A percentile compares a stretch with the other conserved stretches of the same genome.
These are phyloP conservation scores for Collybia sp. DNA, from an alignment of 768 basidiomycete genomes.

Conservation along the genomic window DNA sequence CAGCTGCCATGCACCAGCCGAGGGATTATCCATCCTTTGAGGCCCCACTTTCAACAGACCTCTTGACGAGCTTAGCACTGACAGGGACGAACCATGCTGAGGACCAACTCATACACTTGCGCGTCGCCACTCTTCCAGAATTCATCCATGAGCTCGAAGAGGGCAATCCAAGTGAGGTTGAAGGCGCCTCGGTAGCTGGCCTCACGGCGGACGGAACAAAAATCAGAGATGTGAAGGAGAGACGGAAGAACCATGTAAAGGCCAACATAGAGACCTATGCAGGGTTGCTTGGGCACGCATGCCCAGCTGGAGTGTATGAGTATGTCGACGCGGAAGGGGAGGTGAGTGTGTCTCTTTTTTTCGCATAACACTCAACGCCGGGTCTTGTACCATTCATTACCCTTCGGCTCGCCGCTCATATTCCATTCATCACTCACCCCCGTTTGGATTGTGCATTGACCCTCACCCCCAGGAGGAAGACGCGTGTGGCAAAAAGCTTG, in stretches of 20 bases:
- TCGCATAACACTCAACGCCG: constrained; percentile 1
- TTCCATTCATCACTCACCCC: too few species aligned
- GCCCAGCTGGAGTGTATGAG: constrained; percentile 96
- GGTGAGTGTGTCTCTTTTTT: background rate
- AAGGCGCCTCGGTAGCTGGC: constrained; percentile 15
- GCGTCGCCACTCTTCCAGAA: constrained; percentile 42
- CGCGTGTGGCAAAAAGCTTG: constrained; percentile 81
- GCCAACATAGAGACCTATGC: constrained; percentile 78
- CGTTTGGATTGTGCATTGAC: too few species aligned
- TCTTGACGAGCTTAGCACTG: constrained; percentile 84
- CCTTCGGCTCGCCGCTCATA: too few species aligned
- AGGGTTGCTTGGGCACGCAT: constrained; percentile 82
- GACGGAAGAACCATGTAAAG: constrained; percentile 62
- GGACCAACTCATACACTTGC: constrained; percentile 88
- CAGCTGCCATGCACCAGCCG: constrained; percentile 59
- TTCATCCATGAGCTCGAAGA: constrained; percentile 19
- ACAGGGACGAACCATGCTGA: constrained; percentile 98
- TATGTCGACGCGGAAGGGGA: constrained; percentile 72
- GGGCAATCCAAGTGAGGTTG: constrained; percentile 7
- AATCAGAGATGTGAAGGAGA: constrained; percentile 35
- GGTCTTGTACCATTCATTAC: too few species aligned
- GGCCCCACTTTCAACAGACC: constrained; percentile 87
- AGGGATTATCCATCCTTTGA: constrained; percentile 87
- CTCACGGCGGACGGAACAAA: constrained; percentile 15
- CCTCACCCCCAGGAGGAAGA: constrained; percentile 35